Conservation (phyloP, 1,284 basidiomycete genomes). For the Rhodotorula sp. region DNA sequence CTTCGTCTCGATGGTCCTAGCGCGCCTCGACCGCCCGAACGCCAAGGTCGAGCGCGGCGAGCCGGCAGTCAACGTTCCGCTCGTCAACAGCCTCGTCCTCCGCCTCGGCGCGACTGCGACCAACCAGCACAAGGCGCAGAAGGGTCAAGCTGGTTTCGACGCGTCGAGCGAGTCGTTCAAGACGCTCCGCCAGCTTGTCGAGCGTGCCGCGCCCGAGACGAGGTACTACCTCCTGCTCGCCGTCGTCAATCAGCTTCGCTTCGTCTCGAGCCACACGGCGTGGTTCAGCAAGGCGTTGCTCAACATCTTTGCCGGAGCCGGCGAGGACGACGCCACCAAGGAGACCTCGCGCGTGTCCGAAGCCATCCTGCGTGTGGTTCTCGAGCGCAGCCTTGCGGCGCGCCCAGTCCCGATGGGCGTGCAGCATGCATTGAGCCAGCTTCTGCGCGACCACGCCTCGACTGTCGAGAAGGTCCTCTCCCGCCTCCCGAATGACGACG, state of each 20-base stretch:
- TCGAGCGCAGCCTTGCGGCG: slow-evolving; percentile 61
- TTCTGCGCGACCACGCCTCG: too few relatives aligned
- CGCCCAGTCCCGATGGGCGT: too few relatives aligned
- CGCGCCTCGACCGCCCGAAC: slow-evolving; percentile 64
- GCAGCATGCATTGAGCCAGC: too few relatives aligned
- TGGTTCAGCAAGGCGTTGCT: slow-evolving; percentile 90
- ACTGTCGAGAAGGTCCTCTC: too few relatives aligned
- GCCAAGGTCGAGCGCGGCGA: slow-evolving; percentile 52
- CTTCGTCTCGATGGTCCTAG: slow-evolving; percentile 76
- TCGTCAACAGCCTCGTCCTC: slow-evolving; percentile 91
- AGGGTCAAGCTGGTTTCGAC: slow-evolving; percentile 73
- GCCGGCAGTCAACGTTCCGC: slow-evolving; percentile 72
- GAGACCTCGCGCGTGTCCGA: too few relatives aligned
- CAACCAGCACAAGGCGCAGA: slow-evolving; percentile 75
- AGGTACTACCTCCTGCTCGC: slow-evolving; percentile 84
- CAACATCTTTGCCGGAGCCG: slow-evolving; percentile 74
- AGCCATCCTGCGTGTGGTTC: slow-evolving; percentile 64
- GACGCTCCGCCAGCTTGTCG: slow-evolving; percentile 74
- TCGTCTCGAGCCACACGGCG: slow-evolving; percentile 60
- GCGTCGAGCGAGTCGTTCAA: slow-evolving; percentile 75
- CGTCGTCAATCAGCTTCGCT: slow-evolving; percentile 85
- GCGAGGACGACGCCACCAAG: slow-evolving; percentile 54
- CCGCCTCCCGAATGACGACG: too few relatives aligned
- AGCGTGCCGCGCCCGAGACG: slow-evolving; percentile 85
- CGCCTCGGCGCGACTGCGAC: slow-evolving; percentile 89